Evolutionary conservation across 2,329 filamentous ascomycete genomes (phyloP).

Genomic region (Cytospora piceae): DNA sequence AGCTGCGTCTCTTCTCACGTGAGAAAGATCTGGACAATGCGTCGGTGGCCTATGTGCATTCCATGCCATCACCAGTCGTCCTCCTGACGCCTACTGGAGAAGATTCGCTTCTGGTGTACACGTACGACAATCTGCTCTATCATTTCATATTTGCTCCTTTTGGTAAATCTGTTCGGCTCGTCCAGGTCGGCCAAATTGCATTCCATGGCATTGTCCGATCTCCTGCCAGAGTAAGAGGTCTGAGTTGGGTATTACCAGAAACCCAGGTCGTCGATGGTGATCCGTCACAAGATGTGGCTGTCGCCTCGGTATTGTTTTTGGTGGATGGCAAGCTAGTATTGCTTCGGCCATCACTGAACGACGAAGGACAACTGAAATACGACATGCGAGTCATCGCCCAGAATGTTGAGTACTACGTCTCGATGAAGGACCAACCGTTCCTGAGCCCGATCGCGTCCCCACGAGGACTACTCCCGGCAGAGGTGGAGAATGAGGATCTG

Average conservation of each 20-base stretch:
- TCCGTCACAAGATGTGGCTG: slow-evolving; percentile 91
- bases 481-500: slow-evolving; percentile 55
- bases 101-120: slow-evolving; percentile 94
- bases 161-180: slow-evolving; percentile 71
- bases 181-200: slow-evolving; percentile 96
- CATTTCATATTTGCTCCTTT: slow-evolving; percentile 86
- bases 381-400: slow-evolving; percentile 97
- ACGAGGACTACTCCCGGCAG: slow-evolving; percentile 36
- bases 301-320: slow-evolving; percentile 92
- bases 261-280: slow-evolving; percentile 87
- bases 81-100: slow-evolving; percentile 87
- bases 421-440: slow-evolving; percentile 82
- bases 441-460: slow-evolving; percentile 36
- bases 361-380: slow-evolving; percentile 86
- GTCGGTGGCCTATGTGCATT: slow-evolving; percentile 75
- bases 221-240: slow-evolving; percentile 85
- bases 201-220: slow-evolving; percentile 96
- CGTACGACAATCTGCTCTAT: slow-evolving; percentile 92
- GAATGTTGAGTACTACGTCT: slow-evolving; percentile 92
- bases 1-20: slow-evolving; percentile 90
- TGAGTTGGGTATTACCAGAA: slow-evolving; percentile 96
- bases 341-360: slow-evolving; percentile 82
- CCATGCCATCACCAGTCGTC: slow-evolving; percentile 83
- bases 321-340: slow-evolving; percentile 96
- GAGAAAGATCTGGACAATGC: slow-evolving; percentile 77